Conservation (phyloP, 257 asterid species). For the Solanum commersonii region DNA sequence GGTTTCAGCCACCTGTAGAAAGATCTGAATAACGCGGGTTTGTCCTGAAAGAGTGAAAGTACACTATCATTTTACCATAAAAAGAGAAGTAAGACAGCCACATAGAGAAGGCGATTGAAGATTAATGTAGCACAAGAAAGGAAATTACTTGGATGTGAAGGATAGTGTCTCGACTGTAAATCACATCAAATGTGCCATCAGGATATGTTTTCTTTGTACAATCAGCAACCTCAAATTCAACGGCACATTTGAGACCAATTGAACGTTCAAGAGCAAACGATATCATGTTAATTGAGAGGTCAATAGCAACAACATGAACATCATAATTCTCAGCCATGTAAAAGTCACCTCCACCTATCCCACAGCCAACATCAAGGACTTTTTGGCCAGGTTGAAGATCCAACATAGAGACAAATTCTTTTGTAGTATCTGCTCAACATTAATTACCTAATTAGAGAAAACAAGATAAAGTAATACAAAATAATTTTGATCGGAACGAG, state of each 20-base stretch:
- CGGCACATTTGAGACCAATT: slow-evolving; percentile 76
- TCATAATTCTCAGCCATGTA: slow-evolving; percentile 90
- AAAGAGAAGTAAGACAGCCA: neutral
- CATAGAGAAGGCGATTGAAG: neutral
- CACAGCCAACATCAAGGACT: slow-evolving; percentile 96
- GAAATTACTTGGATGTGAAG: slow-evolving; percentile 76
- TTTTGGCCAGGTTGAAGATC: slow-evolving; percentile 86
- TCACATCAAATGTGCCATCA: slow-evolving; percentile 68
- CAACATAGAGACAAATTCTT: slow-evolving; percentile 65
- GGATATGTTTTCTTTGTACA: slow-evolving; percentile 86
- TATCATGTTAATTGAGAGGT: slow-evolving; percentile 87
- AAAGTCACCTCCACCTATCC: slow-evolving; percentile 98
- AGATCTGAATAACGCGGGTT: slow-evolving; percentile 71
- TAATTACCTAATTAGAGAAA: neutral
- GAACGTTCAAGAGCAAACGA: slow-evolving; percentile 90
- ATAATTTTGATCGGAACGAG: neutral
- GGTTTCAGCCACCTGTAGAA: slow-evolving; percentile 98
- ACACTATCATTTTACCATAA: neutral
- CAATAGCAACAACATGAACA: slow-evolving; percentile 90
- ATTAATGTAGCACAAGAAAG: neutral
- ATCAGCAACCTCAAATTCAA: slow-evolving; percentile 97
- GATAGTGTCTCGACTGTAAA: slow-evolving; percentile 92
- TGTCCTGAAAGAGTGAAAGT: slow-evolving; percentile 53
- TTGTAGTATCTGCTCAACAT: slow-evolving; percentile 71
- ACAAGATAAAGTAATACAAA: neutral